Conservation (phyloP, 1,284 basidiomycete species). For the Marasmius tenuissimus region DNA sequence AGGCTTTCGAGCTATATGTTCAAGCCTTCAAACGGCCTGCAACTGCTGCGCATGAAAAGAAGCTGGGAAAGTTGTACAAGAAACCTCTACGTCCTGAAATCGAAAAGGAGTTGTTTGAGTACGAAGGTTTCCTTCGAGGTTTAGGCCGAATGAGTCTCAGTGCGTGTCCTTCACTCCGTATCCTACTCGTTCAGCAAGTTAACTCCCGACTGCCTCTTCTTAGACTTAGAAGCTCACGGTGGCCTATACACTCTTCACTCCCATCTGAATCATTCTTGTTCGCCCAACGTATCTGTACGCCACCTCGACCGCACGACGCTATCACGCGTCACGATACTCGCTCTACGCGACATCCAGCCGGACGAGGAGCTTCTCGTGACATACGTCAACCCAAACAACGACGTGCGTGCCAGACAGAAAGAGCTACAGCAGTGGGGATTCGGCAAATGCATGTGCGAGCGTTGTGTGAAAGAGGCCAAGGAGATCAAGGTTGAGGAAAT, state of each 20-base stretch:
- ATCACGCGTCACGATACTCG: slow-evolving; percentile 71
- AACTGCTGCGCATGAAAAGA: slow-evolving; percentile 50
- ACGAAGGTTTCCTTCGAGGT: slow-evolving; percentile 69
- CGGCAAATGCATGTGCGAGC: slow-evolving; percentile 64
- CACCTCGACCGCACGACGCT: slow-evolving; percentile 66
- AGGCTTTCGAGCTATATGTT: slow-evolving; percentile 55
- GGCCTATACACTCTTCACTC: slow-evolving; percentile 86
- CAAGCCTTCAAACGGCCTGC: slow-evolving; percentile 59
- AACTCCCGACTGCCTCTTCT: not conserved
- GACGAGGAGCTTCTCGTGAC: slow-evolving; percentile 80
- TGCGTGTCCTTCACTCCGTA: slow-evolving; percentile 33
- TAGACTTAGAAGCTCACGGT: slow-evolving; percentile 85
- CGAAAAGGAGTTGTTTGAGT: slow-evolving; percentile 65
- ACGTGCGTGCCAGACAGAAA: slow-evolving; percentile 53
- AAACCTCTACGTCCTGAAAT: slow-evolving; percentile 55
- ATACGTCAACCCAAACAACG: slow-evolving; percentile 71
- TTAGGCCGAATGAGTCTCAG: slow-evolving; percentile 86
- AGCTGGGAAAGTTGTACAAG: slow-evolving; percentile 54
- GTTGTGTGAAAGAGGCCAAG: slow-evolving; percentile 56
- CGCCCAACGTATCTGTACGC: slow-evolving; percentile 74
- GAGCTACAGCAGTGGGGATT: slow-evolving; percentile 76
- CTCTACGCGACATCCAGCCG: slow-evolving; percentile 58
- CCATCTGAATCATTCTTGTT: slow-evolving; percentile 84
- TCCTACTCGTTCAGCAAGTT: too few species aligned
- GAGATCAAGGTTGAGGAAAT: slow-evolving; percentile 1